Evolutionary conservation across 2,329 filamentous ascomycete genomes (phyloP), one percentile per base, ranked within the genome.

Genomic region (Pseudocercospora vitis): DNA sequence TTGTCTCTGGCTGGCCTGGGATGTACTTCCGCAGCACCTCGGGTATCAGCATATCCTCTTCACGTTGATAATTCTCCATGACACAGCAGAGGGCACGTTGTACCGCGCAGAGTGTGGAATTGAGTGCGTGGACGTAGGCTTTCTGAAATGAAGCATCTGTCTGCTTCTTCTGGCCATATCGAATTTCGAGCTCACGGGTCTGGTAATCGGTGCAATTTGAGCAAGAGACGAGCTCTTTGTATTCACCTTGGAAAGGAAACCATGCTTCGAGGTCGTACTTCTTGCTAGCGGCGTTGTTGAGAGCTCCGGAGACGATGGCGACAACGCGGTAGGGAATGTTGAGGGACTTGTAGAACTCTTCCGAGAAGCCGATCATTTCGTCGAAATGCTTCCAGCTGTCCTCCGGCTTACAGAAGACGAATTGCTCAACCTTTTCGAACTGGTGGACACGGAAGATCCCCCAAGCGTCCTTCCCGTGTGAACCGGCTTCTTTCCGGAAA

Each of bases 131-230:
- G 31, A 95, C 91, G 70, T 96, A 99, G 63, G 90, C 87, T 82
- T 97, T 99, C 73, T 87, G 87, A 54, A 81, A 80, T 61, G 70
- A 70, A n/a, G 71, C 72, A 40, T 91, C 89, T 23, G 86, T 91
- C 73, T 88, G 85, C 70, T 86, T 88, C 81, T 96, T 97, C 57
- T 84, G 80, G 44, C 94, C 92, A 66, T 86, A 96, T 55, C 94
- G 84, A 65, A 99, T 95, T 73, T 97, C 92, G 9, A 99, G 81
- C 63, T 91, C 91, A 52, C 94, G 83, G 19, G 90, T 91, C 78
- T 99, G 94, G 78, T 97, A 97, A 71, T 97, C 92, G 39, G 90
- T 95, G 78, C 94, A 99, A 77, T 99, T 99, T 57, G 90, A 95
- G 81, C 91, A 96, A 16, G 89, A 95, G 47, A 97, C 94, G 23